Conservation (phyloP, 164 flowering plant species). For the Berberis thunbergii region DNA sequence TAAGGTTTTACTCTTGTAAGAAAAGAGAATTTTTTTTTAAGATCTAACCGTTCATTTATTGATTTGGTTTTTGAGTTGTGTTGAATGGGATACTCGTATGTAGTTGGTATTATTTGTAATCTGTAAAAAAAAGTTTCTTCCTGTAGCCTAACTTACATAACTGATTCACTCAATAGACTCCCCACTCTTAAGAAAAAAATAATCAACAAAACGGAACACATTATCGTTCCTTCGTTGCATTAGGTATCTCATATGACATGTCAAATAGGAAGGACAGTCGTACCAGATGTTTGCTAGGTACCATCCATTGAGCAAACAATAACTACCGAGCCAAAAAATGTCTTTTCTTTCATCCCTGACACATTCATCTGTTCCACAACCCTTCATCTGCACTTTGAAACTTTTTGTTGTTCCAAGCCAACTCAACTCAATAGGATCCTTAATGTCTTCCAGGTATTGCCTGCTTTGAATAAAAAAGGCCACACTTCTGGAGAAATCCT, state of each 20-base stretch:
- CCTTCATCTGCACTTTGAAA: background rate
- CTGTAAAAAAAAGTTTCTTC: too few relatives aligned
- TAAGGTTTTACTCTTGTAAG: too few relatives aligned
- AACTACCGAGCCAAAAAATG: slow-evolving; percentile 33
- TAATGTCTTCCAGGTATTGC: slow-evolving; percentile 22
- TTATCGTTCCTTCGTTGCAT: background rate
- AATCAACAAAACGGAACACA: background rate
- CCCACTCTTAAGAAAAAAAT: too few relatives aligned
- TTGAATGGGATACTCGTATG: too few relatives aligned
- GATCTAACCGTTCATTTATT: too few relatives aligned
- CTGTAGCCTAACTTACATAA: too few relatives aligned
- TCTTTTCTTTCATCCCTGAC: slow-evolving; percentile 6
- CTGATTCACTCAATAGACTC: too few relatives aligned
- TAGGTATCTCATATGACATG: slow-evolving; percentile 10
- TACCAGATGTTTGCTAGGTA: slow-evolving; percentile 40
- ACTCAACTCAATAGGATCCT: slow-evolving; percentile 36
- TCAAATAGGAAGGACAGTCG: slow-evolving; percentile 18
- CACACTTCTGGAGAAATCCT: slow-evolving; percentile 24
- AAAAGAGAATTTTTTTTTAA: too few relatives aligned
- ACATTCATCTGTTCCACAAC: slow-evolving; percentile 10
- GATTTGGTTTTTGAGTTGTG: too few relatives aligned
- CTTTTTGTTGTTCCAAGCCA: slow-evolving; percentile 18
- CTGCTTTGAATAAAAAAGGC: slow-evolving; percentile 25
- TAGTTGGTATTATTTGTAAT: too few relatives aligned
- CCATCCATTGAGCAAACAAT: slow-evolving; percentile 49